Percentiles rank a stretch among this genome's conserved stretches.
phyloP scores from a whole-genome alignment of 1,284 basidiomycete species.

The Cryptococcus sp. region DNA sequence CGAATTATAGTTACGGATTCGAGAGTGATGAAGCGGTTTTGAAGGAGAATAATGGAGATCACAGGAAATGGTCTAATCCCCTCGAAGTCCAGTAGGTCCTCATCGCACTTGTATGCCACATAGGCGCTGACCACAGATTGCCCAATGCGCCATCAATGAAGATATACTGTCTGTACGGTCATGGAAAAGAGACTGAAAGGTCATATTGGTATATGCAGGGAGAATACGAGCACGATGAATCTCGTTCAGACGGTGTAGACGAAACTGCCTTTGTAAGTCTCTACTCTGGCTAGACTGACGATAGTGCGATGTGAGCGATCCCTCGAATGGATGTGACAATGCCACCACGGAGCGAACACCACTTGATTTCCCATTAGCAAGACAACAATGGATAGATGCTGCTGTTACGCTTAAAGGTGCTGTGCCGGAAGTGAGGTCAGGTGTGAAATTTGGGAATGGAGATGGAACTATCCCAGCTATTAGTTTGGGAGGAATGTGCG shows the following conservation, averaged over 20 bases:
- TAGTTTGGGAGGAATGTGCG: slow-evolving; percentile 91
- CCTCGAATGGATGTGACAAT: slow-evolving; percentile 46
- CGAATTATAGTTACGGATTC: slow-evolving; percentile 91
- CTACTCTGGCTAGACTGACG: background rate
- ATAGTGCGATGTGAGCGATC: slow-evolving; percentile 48
- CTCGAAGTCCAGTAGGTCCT: slow-evolving; percentile 68
- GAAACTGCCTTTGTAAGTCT: slow-evolving; percentile 33
- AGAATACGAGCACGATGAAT: slow-evolving; percentile 63
- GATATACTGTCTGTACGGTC: slow-evolving; percentile 90
- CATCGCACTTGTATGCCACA: no score
- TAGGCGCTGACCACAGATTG: slow-evolving; percentile 52
- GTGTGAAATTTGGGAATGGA: slow-evolving; percentile 86
- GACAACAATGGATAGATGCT: slow-evolving; percentile 75
- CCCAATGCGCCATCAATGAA: slow-evolving; percentile 90
- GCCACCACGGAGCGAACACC: slow-evolving; percentile 50
- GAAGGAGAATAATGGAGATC: slow-evolving; percentile 64
- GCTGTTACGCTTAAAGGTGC: slow-evolving; percentile 65
- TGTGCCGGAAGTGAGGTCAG: slow-evolving; percentile 66
- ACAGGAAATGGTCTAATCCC: slow-evolving; percentile 81
- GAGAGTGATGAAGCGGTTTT: slow-evolving; percentile 69
- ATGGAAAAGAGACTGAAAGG: slow-evolving; percentile 89
- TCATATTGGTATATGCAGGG: slow-evolving; percentile 65
- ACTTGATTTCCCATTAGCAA: slow-evolving; percentile 59
- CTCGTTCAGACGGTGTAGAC: slow-evolving; percentile 52
- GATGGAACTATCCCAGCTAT: slow-evolving; percentile 92